Conservation (phyloP, 495 filamentous ascomycete genomes). For the Mycothermus thermophilus region DNA sequence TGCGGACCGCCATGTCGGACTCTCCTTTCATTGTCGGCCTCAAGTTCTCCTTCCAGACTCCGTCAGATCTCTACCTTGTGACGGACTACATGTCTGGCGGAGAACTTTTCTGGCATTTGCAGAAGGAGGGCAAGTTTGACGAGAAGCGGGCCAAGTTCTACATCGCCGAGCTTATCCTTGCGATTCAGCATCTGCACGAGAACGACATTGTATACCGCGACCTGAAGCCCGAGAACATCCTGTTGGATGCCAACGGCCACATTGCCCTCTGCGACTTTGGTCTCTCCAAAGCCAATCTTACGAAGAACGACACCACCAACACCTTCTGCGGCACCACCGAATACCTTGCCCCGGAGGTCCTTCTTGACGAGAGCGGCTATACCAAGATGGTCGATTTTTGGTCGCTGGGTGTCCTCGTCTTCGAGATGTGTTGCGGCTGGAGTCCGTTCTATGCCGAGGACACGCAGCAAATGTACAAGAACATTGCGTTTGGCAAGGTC, state of each 20-base stretch:
- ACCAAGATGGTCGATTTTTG: conserved; percentile 99
- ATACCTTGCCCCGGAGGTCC: conserved; percentile 89
- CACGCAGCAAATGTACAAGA: conserved; percentile 99
- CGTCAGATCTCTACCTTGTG: conserved; percentile 89
- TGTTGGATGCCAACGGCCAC: conserved; percentile 83
- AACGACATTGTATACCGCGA: conserved; percentile 98
- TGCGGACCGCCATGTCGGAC: conserved; percentile 86
- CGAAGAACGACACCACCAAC: conserved; percentile 93
- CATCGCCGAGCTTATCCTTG: conserved; percentile 92
- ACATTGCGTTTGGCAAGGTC: conserved; percentile 97
- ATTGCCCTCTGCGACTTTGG: conserved; percentile 95
- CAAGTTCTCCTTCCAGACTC: conserved; percentile 98
- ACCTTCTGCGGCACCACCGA: conserved; percentile 98
- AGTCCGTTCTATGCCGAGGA: conserved; percentile 98
- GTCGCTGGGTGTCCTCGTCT: conserved; percentile 93
- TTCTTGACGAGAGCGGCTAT: conserved; percentile 93
- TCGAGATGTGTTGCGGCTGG: conserved; percentile 99
- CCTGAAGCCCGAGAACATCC: conserved; percentile 94
- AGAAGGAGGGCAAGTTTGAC: conserved; percentile 92
- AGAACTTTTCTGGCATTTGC: conserved; percentile 96
- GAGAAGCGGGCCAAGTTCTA: conserved; percentile 96
- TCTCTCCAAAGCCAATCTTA: conserved; percentile 90
- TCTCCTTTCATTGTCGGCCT: conserved; percentile 96
- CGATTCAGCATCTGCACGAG: conserved; percentile 86
- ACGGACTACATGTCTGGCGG: conserved; percentile 99